Base-by-base conservation (phyloP, 2,329 filamentous ascomycete genomes). In the Ophiostoma sp. region DNA sequence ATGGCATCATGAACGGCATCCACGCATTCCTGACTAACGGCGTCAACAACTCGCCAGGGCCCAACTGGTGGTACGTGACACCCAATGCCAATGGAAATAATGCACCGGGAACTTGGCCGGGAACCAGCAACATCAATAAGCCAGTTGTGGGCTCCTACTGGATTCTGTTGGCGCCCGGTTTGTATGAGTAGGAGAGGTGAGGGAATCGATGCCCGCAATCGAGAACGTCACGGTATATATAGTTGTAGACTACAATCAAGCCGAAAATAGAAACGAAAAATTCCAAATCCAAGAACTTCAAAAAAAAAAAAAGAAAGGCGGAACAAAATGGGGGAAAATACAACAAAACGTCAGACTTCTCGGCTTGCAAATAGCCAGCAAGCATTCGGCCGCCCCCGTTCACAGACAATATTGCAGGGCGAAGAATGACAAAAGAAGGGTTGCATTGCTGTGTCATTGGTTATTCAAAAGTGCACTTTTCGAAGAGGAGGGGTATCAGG, bases 151-250 rank as follows among this genome's bases (percentile, higher is more conserved):
- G 71, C 1, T 68, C 71, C 19, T 72, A 72, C 63, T 72, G 61
- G 61, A 87, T 76, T 78, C 78, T 72, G 4, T 4, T 55, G 45
- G 70, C 70, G 4, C 70, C 61, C 8, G 70, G 45, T 0, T 59
- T 66, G 28, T 72, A 72, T 28, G 45, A 71, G 7, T 61, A 61
- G 12, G 25, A 15, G 28, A 2, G 39, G 36, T n/a, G n/a, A n/a
- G n/a, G n/a, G n/a, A n/a, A n/a, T n/a, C n/a, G n/a, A n/a, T n/a
- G n/a, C n/a, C n/a, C n/a, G n/a, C n/a, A n/a, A n/a, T n/a, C n/a
- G n/a, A n/a, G n/a, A n/a, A n/a, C n/a, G n/a, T n/a, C n/a, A n/a
- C n/a, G n/a, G n/a, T n/a, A n/a, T n/a, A n/a, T n/a, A n/a, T n/a
- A n/a, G n/a, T n/a, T n/a, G n/a, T n/a, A n/a, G n/a, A n/a, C n/a